Base-by-base conservation (phyloP, 2,329 filamentous ascomycete genomes). In the Fusarium humuli region DNA sequence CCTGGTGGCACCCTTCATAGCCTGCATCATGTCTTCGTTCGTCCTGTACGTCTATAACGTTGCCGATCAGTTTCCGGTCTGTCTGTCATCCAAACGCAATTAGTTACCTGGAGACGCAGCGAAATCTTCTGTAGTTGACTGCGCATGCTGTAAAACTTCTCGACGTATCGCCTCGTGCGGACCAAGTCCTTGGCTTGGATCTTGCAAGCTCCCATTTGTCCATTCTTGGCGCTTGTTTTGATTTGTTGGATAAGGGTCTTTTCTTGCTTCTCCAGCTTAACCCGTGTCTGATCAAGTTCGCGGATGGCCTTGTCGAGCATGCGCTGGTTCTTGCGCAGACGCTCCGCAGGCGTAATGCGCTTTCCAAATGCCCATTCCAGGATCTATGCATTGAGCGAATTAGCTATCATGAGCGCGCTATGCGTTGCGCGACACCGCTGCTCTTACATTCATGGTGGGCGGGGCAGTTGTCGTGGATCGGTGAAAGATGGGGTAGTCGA, bases 21-120 rank as follows among this genome's bases (percentile, higher is more conserved):
- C 96, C 81, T 97, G 94, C 94, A 98, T 98, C 96, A 99, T 99
- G 82, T 98, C 95, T 81, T 99, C 96, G 81, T 99, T 99, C 73
- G 94, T 98, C 71, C 96, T 91, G 71, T 98, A 95, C 52, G 96
- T 99, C 93, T 97, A 76, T 23, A 25, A 18, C 12, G 45, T 32
- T 55, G 20, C 34, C 27, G 3, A 60, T 76, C 50, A 76, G 70
- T 48, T 20, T 58, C 25, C 14, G n/a, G n/a, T 18, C 22, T 40
- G n/a, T 23, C 22, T 4, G 18, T 37, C 13, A 16, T 41, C 25
- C 42, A 18, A 47, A 9, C 14, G 18, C 50, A 53, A 18, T 25
- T 16, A 25, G 67, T 45, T 83, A 96, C 94, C 89, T 98, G 96
- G 77, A 99, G 94, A 46, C 95, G 90, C 57, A 99, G 83, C 16